These are phyloP conservation scores for Botrytis fabae DNA, from an alignment of 2,329 filamentous ascomycete species.

Conservation along the genomic window DNA sequence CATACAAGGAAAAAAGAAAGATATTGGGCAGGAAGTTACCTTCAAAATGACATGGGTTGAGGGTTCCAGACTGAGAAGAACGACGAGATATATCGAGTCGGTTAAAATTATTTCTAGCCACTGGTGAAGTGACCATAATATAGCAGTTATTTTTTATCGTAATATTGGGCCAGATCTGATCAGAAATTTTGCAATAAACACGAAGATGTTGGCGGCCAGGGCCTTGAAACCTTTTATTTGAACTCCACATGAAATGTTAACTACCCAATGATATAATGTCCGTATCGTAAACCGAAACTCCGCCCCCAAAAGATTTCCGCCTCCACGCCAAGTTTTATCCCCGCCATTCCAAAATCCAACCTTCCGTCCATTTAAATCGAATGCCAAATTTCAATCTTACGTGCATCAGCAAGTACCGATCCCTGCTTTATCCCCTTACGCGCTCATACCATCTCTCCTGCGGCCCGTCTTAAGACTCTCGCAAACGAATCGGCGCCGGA, in stretches of 20 bases:
- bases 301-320: conserved; percentile 2
- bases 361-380: not conserved
- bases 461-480: conserved; percentile 12
- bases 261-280: not conserved
- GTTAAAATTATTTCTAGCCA: not conserved
- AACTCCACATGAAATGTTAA: not conserved
- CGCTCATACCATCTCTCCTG: conserved; percentile 19
- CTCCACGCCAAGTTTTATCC: conserved; percentile 3
- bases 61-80: not conserved
- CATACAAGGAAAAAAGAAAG: not conserved
- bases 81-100: not conserved
- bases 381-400: not conserved
- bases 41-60: not conserved
- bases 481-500: conserved; percentile 19
- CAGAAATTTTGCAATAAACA: not conserved
- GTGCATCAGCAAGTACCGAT: not conserved
- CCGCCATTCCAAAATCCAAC: not conserved
- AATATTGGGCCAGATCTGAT: conserved; percentile 1
- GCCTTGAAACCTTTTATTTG: not conserved
- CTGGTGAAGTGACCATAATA: not conserved
- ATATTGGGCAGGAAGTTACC: not conserved
- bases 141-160: not conserved
- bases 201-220: not conserved
- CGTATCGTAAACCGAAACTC: conserved; percentile 6
- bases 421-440: not conserved